phyloP scores from a whole-genome alignment of 257 asterid species.

The Parsonsia alboflavescens region DNA sequence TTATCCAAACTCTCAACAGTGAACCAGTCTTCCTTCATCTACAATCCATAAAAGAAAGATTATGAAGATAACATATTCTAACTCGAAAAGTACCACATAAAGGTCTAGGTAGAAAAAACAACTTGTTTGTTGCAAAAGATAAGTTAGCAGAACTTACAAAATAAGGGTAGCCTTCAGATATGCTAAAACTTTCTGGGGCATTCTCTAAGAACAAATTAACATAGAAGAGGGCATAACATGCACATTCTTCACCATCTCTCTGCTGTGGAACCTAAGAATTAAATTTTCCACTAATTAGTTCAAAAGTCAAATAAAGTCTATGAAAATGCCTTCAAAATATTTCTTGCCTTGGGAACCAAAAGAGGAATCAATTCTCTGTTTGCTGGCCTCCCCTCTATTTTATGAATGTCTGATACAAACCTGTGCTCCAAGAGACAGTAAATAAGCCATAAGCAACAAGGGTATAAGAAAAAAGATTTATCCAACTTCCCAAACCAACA shows the following conservation, averaged over 20 bases:
- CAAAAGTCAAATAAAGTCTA: neutral
- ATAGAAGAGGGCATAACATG: constrained; percentile 49
- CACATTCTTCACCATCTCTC: constrained; percentile 47
- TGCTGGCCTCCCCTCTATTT: constrained; percentile 31
- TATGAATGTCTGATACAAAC: constrained; percentile 47
- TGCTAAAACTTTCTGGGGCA: constrained; percentile 41
- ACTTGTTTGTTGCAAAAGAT: neutral
- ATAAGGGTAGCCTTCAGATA: constrained; percentile 52
- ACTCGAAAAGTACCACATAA: neutral
- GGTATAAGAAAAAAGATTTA: neutral
- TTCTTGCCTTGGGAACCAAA: constrained; percentile 49
- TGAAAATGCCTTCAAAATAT: neutral
- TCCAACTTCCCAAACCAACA: neutral
- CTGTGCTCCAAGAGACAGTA: constrained; percentile 25
- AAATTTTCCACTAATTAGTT: constrained; percentile 9
- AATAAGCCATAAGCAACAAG: neutral
- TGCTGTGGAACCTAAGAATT: constrained; percentile 71
- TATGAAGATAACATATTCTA: neutral
- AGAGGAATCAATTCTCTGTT: constrained; percentile 33
- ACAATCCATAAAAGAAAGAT: neutral
- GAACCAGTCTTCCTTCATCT: constrained; percentile 66
- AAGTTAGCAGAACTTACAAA: constrained; percentile 42
- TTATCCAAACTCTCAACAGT: constrained; percentile 35
- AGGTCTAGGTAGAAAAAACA: neutral
- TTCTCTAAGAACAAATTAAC: constrained; percentile 40